phyloP scores from a whole-genome alignment of 2,329 filamentous ascomycete genomes.

The Stagonosporopsis cucurbitacearum region DNA sequence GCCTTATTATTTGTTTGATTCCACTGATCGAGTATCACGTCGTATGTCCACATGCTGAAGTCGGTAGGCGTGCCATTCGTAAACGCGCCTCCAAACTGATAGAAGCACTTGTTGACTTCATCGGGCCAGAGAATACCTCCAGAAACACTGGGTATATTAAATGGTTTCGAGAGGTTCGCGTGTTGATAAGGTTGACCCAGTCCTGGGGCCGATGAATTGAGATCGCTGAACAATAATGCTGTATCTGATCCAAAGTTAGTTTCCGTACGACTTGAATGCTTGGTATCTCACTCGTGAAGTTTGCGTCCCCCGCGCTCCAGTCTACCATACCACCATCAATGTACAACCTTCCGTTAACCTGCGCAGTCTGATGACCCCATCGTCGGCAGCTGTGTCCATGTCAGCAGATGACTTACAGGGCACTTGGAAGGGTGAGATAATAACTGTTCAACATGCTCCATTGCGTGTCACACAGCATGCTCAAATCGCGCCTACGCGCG shows the following conservation, averaged over 20 bases:
- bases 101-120: constrained; percentile 67
- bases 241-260: constrained; percentile 51
- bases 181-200: constrained; percentile 60
- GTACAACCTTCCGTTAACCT: constrained; percentile 66
- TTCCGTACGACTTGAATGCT: neutral
- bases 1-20: constrained; percentile 52
- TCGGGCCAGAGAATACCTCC: constrained; percentile 65
- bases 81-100: constrained; percentile 68
- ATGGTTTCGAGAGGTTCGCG: constrained; percentile 65
- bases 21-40: constrained; percentile 64
- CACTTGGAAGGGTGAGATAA: neutral
- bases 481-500: neutral
- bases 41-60: constrained; percentile 64
- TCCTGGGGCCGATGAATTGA: constrained; percentile 51
- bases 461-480: neutral
- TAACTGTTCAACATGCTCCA: neutral
- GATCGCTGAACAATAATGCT: constrained; percentile 64
- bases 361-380: constrained; percentile 65
- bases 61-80: constrained; percentile 49
- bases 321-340: constrained; percentile 68
- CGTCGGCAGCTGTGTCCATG: constrained; percentile 42
- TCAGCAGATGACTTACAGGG: neutral
- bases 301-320: constrained; percentile 57
- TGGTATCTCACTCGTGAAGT: constrained; percentile 57
- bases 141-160: constrained; percentile 59